A percentile compares a stretch with the other conserved stretches of the same genome.
These are phyloP conservation scores for Pulveroboletus sp. DNA, from an alignment of 768 basidiomycete genomes.

Conservation along the genomic window DNA sequence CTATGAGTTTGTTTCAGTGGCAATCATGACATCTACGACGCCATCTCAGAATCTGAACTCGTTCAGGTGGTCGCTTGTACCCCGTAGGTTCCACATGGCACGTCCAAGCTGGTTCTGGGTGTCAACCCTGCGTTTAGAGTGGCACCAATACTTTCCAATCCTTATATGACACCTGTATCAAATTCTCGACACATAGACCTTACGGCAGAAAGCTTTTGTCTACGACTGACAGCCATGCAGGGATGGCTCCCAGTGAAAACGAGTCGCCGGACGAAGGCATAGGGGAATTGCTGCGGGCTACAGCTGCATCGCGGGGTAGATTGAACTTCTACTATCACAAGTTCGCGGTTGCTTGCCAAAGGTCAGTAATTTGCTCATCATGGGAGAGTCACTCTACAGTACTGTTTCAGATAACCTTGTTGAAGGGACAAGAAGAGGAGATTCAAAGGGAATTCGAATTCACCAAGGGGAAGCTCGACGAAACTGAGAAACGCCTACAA, in stretches of 20 bases:
- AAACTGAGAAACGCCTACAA: conserved; percentile 14
- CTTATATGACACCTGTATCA: conserved; percentile 25
- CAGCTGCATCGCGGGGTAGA: conserved; percentile 14
- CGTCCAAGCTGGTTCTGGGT: neutral
- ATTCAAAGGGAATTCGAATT: conserved; percentile 14
- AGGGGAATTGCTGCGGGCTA: conserved; percentile 12
- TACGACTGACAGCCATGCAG: neutral
- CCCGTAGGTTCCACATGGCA: conserved; percentile 13
- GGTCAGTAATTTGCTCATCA: conserved; percentile 2
- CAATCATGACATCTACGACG: neutral
- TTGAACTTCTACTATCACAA: conserved; percentile 8
- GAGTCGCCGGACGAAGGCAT: neutral
- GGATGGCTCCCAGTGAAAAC: neutral
- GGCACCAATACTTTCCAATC: conserved; percentile 17
- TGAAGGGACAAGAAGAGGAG: conserved; percentile 13
- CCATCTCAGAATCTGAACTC: neutral
- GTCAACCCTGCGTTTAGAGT: conserved; percentile 2
- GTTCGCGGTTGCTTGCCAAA: conserved; percentile 10
- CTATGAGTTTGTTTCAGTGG: conserved; percentile 1
- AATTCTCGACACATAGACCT: conserved; percentile 15
- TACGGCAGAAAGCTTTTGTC: neutral
- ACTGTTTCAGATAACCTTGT: conserved; percentile 9
- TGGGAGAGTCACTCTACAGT: too few relatives aligned
- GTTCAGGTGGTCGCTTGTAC: conserved; percentile 6
- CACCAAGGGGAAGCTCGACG: conserved; percentile 15